Percentiles rank a stretch among this genome's conserved stretches.
phyloP scores from a whole-genome alignment of 495 filamentous ascomycete genomes.

The Xylaria castorea region DNA sequence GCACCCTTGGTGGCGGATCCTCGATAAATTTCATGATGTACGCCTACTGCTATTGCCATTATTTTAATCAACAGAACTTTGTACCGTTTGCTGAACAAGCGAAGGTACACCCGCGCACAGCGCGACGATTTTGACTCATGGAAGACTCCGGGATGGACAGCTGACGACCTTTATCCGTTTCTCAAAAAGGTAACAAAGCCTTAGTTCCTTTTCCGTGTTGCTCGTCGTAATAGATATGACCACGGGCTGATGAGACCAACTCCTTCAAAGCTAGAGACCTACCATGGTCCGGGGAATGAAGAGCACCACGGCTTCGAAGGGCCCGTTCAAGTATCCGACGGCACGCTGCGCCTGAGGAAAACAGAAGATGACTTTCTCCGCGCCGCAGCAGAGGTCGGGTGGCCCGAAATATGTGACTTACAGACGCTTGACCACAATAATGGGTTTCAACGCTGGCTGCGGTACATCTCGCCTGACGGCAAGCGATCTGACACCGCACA shows the following conservation, averaged over 20 bases:
- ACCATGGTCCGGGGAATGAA: conserved; percentile 49
- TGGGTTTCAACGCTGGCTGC: conserved; percentile 44
- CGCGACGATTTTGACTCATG: conserved; percentile 58
- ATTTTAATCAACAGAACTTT: neutral
- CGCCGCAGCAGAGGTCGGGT: conserved; percentile 52
- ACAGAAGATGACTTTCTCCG: conserved; percentile 51
- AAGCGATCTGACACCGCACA: conserved; percentile 55
- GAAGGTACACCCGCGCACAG: conserved; percentile 45
- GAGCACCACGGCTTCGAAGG: conserved; percentile 55
- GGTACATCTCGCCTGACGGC: conserved; percentile 50
- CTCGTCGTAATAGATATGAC: neutral
- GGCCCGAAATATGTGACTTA: conserved; percentile 50
- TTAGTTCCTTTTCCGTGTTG: neutral
- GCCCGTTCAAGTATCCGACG: conserved; percentile 56
- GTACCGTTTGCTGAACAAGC: neutral
- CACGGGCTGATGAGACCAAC: conserved; percentile 3
- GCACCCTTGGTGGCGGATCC: conserved; percentile 64
- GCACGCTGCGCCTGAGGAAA: conserved; percentile 39
- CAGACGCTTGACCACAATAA: conserved; percentile 49
- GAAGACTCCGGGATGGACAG: conserved; percentile 59
- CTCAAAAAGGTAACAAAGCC: conserved; percentile 55
- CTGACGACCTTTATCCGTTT: conserved; percentile 58
- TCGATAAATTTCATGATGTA: conserved; percentile 69
- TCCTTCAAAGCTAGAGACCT: conserved; percentile 54
- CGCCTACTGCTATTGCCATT: neutral